Base-by-base conservation (phyloP, 495 filamentous ascomycete genomes). In the Opeltia flavorubescens region DNA sequence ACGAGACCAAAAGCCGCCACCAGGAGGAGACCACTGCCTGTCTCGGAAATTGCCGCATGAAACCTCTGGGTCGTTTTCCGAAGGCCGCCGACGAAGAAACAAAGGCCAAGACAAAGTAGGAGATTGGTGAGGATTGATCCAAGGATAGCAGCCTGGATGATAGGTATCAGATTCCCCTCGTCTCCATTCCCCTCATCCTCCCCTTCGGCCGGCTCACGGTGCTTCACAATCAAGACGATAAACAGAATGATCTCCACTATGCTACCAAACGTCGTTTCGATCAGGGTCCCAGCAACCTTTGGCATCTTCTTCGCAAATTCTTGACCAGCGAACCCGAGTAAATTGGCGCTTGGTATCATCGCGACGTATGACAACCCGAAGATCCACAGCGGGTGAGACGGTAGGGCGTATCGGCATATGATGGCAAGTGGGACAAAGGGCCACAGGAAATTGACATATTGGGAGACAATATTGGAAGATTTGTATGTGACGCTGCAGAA, bases 401-500 rank as follows among this genome's bases (percentile, higher is more conserved):
- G 4, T n/a, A 43, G 25, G 40, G 26, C 20, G 25, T 43, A 43
- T 15, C 40, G 40, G 1, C 20, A 24, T 5, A 43, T 43, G 40
- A 43, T 43, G 40, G 40, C 40, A 11, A 43, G 40, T 1, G 40
- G 40, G 12, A 25, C 40, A 12, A 43, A 43, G 26, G 40, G 40
- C 40, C 70, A 74, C 15, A 74, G 64, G 41, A 72, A 56, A 47
- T 74, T 74, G 29, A 70, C 66, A 15, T 29, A 27, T 31, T 41
- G 43, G 25, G 66, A 70, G 20, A 62, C 51, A 24, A 54, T 56
- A 43, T 58, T 66, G 12, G 64, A 62, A 17, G 67, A 70, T 31
- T 50, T 55, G 57, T 67, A 66, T 50, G 55, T 55, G 48, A 71
- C 70, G 39, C 49, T 39, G 2, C 67, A 28, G 42, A 72, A 68